Percentiles rank a stretch among this genome's conserved stretches.
These are phyloP conservation scores for Mortierella sp. DNA, from an alignment of 371 early-diverging fungal species.

Conservation along the genomic window DNA sequence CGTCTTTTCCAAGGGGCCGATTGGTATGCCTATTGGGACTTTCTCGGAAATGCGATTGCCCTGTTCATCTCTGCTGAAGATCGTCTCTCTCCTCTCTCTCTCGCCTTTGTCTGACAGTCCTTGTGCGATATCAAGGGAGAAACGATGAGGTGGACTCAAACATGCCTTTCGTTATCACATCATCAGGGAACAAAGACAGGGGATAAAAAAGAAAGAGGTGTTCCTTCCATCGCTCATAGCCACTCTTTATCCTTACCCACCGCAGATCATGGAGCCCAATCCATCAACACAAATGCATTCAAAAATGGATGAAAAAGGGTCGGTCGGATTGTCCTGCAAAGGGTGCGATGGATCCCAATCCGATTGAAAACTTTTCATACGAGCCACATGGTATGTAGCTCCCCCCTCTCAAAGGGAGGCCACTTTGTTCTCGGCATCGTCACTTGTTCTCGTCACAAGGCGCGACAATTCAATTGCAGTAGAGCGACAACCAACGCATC, in stretches of 20 bases:
- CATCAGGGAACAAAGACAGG: slow-evolving; percentile 23
- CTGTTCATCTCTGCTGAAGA: background rate
- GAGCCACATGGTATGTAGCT: slow-evolving; percentile 21
- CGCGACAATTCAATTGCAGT: slow-evolving; percentile 37
- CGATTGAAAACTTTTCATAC: slow-evolving; percentile 50
- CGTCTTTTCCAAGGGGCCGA: too few species aligned
- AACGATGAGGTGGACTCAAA: slow-evolving; percentile 18
- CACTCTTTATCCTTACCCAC: background rate
- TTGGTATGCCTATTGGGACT: too few species aligned
- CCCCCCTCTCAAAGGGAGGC: background rate
- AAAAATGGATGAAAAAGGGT: background rate
- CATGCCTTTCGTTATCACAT: slow-evolving; percentile 45
- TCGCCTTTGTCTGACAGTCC: background rate
- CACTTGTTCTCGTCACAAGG: slow-evolving; percentile 43
- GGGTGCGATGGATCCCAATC: slow-evolving; percentile 48
- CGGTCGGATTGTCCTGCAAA: slow-evolving; percentile 19
- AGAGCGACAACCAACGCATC: background rate
- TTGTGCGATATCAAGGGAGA: background rate
- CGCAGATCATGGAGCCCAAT: background rate
- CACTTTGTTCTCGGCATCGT: slow-evolving; percentile 23
- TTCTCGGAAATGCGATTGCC: too few species aligned
- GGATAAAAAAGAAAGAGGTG: background rate
- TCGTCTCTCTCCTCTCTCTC: background rate
- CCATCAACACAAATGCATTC: background rate
- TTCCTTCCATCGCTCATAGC: background rate